Base-by-base conservation (phyloP, 2,329 filamentous ascomycete species). In the Meredithiella fracta region DNA sequence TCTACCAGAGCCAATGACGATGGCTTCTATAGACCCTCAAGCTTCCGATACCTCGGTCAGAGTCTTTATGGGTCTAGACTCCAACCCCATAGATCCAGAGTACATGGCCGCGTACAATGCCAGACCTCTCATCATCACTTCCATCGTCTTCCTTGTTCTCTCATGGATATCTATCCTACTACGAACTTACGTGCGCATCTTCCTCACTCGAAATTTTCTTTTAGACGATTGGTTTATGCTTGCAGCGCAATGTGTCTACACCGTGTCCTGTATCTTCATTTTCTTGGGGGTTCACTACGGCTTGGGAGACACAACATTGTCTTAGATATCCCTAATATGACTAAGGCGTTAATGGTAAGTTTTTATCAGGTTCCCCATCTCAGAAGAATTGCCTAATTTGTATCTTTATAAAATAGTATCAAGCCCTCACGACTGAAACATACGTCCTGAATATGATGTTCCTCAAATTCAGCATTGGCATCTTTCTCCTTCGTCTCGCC, bases 191-290 rank as follows among this genome's bases (percentile, higher is more conserved):
- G 72, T 72, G 11, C 66, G 72, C 57, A 64, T 64, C 3, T 64
- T 68, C 22, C 62, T 75, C 60, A 73, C 70, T 59, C 72, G 70
- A 38, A 65, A 65, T 53, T 73, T 75, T 56, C 67, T 73, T 61
- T 59, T 65, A n/a, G 74, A 77, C 63, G 74, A 77, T 65, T 77
- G 74, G 73, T 65, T 76, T 59, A 77, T 77, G 73, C 60, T 76
- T 47, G 61, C 70, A 57, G 69, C 57, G 25, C 51, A 76, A 72
- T 52, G 64, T 11, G 67, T 73, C 44, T 77, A 75, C 59, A 75
- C 73, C 0, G 53, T 70, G 6, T 72, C 72, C 20, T 76, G 73
- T 59, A 62, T 65, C 1, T 73, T 75, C 37, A 70, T 75, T 52
- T 61, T 76, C 0, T 60, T 62, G 17, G 74, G 73, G 8, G 67